These are phyloP conservation scores for Pythium biforme DNA, from an alignment of 352 stramenopile genomes.

Conservation along the genomic window DNA sequence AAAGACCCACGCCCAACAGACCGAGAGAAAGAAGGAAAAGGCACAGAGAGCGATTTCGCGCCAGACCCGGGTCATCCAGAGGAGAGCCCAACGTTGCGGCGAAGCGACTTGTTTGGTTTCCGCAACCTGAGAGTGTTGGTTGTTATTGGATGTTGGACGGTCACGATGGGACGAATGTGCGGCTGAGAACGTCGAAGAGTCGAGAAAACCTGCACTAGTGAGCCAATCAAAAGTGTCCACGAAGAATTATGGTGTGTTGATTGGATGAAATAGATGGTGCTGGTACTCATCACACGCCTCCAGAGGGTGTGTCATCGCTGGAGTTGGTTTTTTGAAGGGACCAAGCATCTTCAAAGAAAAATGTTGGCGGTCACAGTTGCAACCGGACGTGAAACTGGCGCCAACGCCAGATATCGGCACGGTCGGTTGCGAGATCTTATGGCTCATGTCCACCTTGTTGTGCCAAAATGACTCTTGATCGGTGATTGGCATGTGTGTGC, in stretches of 20 bases:
- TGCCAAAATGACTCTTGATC: constrained; percentile 3
- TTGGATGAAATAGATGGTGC: constrained; percentile 9
- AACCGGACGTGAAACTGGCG: constrained; percentile 15
- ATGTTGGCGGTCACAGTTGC: constrained; percentile 2
- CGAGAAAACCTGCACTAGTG: constrained; percentile 20
- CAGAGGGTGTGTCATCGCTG: constrained; percentile 22
- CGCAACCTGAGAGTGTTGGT: not conserved
- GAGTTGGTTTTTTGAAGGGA: not conserved
- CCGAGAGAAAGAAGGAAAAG: constrained; percentile 1
- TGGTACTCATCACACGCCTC: constrained; percentile 9
- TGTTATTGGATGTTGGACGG: constrained; percentile 17
- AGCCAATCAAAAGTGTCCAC: constrained; percentile 21
- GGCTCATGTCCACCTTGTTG: not conserved
- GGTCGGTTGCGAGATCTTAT: not conserved
- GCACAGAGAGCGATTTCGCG: not conserved
- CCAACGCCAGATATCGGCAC: constrained; percentile 1
- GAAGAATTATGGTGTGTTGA: not conserved
- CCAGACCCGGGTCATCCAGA: constrained; percentile 5
- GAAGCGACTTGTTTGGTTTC: constrained; percentile 6
- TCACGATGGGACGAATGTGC: constrained; percentile 3
- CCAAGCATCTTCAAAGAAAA: not conserved
- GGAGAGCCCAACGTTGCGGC: not conserved
- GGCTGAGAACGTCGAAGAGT: constrained; percentile 8
- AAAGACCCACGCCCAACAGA: constrained; percentile 11
- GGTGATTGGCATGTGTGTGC: constrained; percentile 17